These are phyloP conservation scores for Starmerella lactis-condensi DNA, from an alignment of 805 yeast genomes.

Conservation along the genomic window DNA sequence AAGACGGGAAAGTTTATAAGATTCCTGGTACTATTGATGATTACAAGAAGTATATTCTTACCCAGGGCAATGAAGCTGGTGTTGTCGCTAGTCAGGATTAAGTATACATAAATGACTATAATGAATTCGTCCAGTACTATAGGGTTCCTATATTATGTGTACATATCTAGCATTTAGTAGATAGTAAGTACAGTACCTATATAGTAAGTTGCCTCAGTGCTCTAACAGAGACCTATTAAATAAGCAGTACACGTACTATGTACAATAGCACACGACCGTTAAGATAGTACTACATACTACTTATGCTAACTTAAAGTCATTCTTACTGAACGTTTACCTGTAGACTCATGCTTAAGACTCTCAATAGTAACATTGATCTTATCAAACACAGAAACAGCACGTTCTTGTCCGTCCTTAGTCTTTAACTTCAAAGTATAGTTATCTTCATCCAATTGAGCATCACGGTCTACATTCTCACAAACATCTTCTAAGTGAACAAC, in stretches of 20 bases:
- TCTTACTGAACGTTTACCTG: conserved; percentile 86
- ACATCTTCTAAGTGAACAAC: conserved; percentile 64
- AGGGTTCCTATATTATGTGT: too few relatives aligned
- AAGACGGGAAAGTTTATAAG: conserved; percentile 57
- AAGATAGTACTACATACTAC: too few relatives aligned
- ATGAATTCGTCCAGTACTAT: too few relatives aligned
- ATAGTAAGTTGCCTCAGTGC: too few relatives aligned
- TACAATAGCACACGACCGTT: too few relatives aligned
- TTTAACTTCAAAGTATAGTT: conserved; percentile 45
- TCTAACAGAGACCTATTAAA: too few relatives aligned
- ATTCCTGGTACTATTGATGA: conserved; percentile 70
- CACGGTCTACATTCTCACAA: conserved; percentile 36
- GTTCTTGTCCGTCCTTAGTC: conserved; percentile 28
- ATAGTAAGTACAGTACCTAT: too few relatives aligned
- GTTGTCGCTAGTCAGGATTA: conserved; percentile 82
- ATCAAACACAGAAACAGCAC: conserved; percentile 55
- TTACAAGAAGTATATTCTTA: conserved; percentile 74
- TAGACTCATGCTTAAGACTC: conserved; percentile 64
- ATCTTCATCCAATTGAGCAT: conserved; percentile 51
- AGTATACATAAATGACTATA: too few relatives aligned
- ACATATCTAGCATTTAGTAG: too few relatives aligned
- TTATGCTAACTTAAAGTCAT: conserved; percentile 23
- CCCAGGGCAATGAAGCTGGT: conserved; percentile 63
- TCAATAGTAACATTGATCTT: conserved; percentile 66
- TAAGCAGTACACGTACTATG: too few relatives aligned